phyloP scores from a whole-genome alignment of 225 moss, liverwort and hornwort genomes.

The Neckera pumila region DNA sequence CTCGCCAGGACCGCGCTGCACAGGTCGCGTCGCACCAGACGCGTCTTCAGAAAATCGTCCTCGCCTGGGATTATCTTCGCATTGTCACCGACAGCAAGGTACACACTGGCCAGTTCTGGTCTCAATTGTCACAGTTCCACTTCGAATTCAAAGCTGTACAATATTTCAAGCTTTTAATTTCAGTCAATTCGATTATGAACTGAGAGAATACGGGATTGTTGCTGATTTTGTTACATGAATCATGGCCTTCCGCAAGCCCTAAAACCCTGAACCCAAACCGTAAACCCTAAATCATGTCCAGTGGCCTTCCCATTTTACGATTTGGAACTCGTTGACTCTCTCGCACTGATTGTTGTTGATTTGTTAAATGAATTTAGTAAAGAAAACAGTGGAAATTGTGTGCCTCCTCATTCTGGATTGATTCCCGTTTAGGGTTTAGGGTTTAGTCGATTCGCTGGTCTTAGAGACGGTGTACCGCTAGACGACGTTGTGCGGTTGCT shows the following conservation, averaged over 20 bases:
- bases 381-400: background rate
- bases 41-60: slow-evolving; percentile 77
- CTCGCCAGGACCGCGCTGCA: slow-evolving; percentile 30
- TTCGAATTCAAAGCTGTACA: background rate
- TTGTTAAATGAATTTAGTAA: background rate
- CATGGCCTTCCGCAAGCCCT: no score
- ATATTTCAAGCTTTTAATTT: background rate
- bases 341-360: background rate
- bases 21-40: slow-evolving; percentile 75
- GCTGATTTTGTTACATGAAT: background rate
- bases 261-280: background rate
- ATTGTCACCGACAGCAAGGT: slow-evolving; percentile 70
- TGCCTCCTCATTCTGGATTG: background rate
- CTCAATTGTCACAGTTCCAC: background rate
- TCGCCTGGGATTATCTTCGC: slow-evolving; percentile 86
- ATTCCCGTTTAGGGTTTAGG: background rate
- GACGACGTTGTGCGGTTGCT: background rate
- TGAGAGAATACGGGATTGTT: background rate
- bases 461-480: background rate
- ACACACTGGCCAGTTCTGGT: background rate
- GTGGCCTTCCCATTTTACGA: background rate
- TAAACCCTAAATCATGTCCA: background rate
- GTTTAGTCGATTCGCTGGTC: background rate
- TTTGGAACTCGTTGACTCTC: background rate
- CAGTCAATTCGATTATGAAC: background rate